Conservation (phyloP, 306 rosid genomes). For the Gleditsia sinensis region DNA sequence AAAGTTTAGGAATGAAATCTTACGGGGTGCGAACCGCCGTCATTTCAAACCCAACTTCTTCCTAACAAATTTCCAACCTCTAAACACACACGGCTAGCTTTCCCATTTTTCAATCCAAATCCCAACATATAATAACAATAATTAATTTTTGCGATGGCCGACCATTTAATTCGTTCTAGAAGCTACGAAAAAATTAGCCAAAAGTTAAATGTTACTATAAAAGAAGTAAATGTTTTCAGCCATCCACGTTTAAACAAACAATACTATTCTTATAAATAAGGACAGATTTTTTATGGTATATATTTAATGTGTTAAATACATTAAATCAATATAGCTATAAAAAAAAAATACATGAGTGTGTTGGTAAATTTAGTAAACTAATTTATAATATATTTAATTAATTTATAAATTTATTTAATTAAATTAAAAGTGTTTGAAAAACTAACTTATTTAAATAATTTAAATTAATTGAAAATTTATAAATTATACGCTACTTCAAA, state of each 20-base stretch:
- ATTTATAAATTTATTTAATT: too few relatives aligned
- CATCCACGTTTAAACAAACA: not conserved
- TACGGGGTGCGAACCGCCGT: not conserved
- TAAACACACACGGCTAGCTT: conserved; percentile 2
- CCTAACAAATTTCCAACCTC: not conserved
- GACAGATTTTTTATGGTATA: too few relatives aligned
- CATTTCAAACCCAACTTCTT: not conserved
- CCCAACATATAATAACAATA: not conserved
- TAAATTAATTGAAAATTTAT: too few relatives aligned
- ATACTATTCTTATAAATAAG: not conserved
- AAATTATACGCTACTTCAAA: too few relatives aligned
- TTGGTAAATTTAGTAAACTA: too few relatives aligned
- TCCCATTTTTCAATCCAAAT: not conserved
- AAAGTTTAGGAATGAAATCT: not conserved
- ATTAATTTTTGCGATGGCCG: conserved; percentile 29
- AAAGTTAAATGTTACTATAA: conserved; percentile 29
- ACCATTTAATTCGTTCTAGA: conserved; percentile 40
- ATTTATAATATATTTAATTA: too few relatives aligned
- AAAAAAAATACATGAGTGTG: too few relatives aligned
- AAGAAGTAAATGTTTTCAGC: conserved; percentile 24
- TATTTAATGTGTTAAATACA: too few relatives aligned
- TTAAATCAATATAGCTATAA: too few relatives aligned
- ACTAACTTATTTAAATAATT: too few relatives aligned
- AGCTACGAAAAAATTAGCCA: conserved; percentile 25
- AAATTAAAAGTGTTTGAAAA: too few relatives aligned